These are phyloP conservation scores for Kwoniella newhampshirensis DNA, from an alignment of 768 basidiomycete species.

Conservation along the genomic window DNA sequence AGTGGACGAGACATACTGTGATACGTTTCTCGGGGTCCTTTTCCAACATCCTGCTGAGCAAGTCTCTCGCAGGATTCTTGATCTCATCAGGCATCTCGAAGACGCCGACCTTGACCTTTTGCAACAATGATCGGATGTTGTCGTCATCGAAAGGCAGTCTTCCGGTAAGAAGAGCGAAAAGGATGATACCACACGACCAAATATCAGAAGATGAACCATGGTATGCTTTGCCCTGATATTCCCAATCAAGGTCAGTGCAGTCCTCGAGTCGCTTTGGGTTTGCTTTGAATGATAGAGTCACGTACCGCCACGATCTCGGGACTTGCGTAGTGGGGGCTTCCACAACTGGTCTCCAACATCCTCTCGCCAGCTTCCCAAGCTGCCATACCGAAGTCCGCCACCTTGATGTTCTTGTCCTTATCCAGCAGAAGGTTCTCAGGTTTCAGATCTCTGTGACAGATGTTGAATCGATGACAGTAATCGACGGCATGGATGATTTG, in stretches of 20 bases:
- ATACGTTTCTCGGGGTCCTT: conserved; percentile 73
- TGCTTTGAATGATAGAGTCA: too few relatives aligned
- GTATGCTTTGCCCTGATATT: conserved; percentile 68
- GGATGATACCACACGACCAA: conserved; percentile 94
- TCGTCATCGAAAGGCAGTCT: conserved; percentile 92
- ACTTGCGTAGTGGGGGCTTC: conserved; percentile 91
- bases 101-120: conserved; percentile 71
- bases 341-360: conserved; percentile 78
- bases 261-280: too few relatives aligned
- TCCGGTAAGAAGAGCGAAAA: conserved; percentile 83
- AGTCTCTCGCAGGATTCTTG: conserved; percentile 68
- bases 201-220: conserved; percentile 86
- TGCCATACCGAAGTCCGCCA: conserved; percentile 98
- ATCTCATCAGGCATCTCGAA: conserved; percentile 74
- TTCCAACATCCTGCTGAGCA: conserved; percentile 77
- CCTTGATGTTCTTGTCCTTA: conserved; percentile 79
- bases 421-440: conserved; percentile 90
- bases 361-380: conserved; percentile 72
- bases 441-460: conserved; percentile 91
- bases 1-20: conserved; percentile 54
- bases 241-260: conserved; percentile 10
- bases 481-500: conserved; percentile 89
- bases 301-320: conserved; percentile 73
- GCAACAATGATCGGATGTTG: conserved; percentile 70
- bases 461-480: conserved; percentile 91